These are phyloP conservation scores for Bothriochloa decipiens DNA, from an alignment of 176 grass and related monocot genomes.

Conservation along the genomic window DNA sequence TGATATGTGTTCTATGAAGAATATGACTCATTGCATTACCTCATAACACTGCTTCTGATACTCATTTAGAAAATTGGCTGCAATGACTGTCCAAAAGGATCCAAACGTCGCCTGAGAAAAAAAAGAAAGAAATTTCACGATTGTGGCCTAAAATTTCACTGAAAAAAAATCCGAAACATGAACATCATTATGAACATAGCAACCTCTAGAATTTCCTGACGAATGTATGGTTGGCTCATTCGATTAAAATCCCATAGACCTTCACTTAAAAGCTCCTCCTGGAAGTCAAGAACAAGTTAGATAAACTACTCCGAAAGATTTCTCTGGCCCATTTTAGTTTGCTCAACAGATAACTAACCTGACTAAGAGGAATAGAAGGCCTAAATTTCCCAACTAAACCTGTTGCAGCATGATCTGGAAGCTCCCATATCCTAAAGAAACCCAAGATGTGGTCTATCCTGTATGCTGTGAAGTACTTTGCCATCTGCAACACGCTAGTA, in stretches of 20 bases:
- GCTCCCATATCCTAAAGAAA: constrained; percentile 99
- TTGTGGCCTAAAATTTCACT: constrained; percentile 31
- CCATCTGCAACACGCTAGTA: constrained; percentile 69
- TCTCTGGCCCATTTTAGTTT: constrained; percentile 12
- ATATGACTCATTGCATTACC: constrained; percentile 54
- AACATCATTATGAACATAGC: constrained; percentile 19
- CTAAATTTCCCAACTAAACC: constrained; percentile 95
- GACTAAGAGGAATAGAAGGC: constrained; percentile 93
- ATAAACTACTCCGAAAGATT: constrained; percentile 43
- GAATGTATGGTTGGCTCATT: constrained; percentile 89
- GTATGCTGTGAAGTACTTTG: constrained; percentile 97
- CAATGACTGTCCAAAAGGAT: constrained; percentile 81
- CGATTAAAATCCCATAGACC: constrained; percentile 98
- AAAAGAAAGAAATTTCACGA: constrained; percentile 31
- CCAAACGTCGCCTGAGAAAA: constrained; percentile 85
- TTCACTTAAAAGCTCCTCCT: constrained; percentile 95
- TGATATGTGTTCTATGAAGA: constrained; percentile 23
- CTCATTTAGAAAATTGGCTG: constrained; percentile 83
- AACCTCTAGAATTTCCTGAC: constrained; percentile 80
- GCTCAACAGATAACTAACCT: constrained; percentile 59
- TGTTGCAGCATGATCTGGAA: constrained; percentile 91
- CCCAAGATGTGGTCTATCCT: constrained; percentile 99
- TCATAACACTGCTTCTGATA: constrained; percentile 86
- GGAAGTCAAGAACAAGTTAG: constrained; percentile 50
- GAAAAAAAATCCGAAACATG: neutral